Conservation (phyloP, 306 rosid genomes). For the Leucaena leucocephala region DNA sequence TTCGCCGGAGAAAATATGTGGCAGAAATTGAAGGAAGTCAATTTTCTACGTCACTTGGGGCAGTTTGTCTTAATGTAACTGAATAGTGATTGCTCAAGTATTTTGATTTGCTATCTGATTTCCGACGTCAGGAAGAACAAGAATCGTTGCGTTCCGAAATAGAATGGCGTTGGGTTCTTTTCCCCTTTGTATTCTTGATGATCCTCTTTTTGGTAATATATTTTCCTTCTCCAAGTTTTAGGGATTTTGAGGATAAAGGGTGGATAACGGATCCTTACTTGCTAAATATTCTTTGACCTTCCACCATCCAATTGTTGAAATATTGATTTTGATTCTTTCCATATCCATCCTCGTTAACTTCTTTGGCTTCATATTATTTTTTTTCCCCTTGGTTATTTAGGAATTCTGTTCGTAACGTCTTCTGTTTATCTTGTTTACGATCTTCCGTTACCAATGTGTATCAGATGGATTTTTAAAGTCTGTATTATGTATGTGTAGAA, state of each 20-base stretch:
- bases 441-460: background rate
- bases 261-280: slow-evolving; percentile 31
- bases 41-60: slow-evolving; percentile 1
- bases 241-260: slow-evolving; percentile 26
- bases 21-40: slow-evolving; percentile 20
- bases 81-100: background rate
- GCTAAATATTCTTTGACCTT: slow-evolving; percentile 13
- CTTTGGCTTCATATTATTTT: background rate
- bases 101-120: slow-evolving; percentile 35
- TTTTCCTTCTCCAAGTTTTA: slow-evolving; percentile 18
- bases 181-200: slow-evolving; percentile 1
- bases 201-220: background rate
- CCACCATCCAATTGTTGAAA: slow-evolving; percentile 28
- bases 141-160: slow-evolving; percentile 11
- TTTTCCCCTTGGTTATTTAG: slow-evolving; percentile 15
- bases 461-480: slow-evolving; percentile 1
- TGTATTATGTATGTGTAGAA: background rate
- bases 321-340: slow-evolving; percentile 12
- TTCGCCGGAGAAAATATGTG: background rate
- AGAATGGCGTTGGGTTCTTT: slow-evolving; percentile 14
- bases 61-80: background rate
- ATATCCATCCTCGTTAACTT: background rate
- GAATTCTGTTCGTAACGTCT: background rate
- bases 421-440: background rate
- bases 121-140: background rate